Base-by-base conservation (phyloP, 371 early-diverging fungal species). In the Mortierella sp. region DNA sequence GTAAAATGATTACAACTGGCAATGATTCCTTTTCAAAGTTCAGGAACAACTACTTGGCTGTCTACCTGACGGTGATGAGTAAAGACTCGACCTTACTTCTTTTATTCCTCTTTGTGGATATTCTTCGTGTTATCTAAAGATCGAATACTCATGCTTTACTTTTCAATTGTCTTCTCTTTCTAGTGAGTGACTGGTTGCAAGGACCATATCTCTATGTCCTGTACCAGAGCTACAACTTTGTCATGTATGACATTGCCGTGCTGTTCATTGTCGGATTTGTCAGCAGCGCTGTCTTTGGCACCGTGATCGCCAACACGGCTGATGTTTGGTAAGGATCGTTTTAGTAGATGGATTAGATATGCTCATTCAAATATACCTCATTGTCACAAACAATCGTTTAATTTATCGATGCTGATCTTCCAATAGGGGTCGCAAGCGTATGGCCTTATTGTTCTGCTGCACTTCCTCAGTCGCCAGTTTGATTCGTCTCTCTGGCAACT, bases 141-240 rank as follows among this genome's bases (percentile, higher is more conserved):
- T 49, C 28, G 1, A 34, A 23, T 23, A 53, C 65, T 55, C 26
- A 23, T 23, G 9, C 19, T 43, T 31, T 32, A 15, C 22, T 10
- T n/a, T 8, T n/a, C n/a, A n/a, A 15, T 53, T 23, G 19, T 47
- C 37, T 37, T 66, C 31, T 54, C 51, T 32, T 45, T 29, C 70
- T 61, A 90, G 91, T 87, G 57, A 86, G 91, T 26, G 93, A 94
- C 71, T 93, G 93, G 93, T 84, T 94, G 28, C 94, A 93, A 62
- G 93, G 89, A 7, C 91, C 95, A 4, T 93, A 94, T 67, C 69
- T 91, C 9, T 95, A 94, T 76, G 86, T 89, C 28, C 69, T 93
- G 56, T 95, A 95, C 74, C 83, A 88, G 57, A 84, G 83, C 7
- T 91, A 93, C 68, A 86, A 87, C 28, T 89, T 89, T 47, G 68